These are phyloP conservation scores for Rhypophila decipiens DNA, from an alignment of 495 filamentous ascomycete genomes.

Conservation along the genomic window DNA sequence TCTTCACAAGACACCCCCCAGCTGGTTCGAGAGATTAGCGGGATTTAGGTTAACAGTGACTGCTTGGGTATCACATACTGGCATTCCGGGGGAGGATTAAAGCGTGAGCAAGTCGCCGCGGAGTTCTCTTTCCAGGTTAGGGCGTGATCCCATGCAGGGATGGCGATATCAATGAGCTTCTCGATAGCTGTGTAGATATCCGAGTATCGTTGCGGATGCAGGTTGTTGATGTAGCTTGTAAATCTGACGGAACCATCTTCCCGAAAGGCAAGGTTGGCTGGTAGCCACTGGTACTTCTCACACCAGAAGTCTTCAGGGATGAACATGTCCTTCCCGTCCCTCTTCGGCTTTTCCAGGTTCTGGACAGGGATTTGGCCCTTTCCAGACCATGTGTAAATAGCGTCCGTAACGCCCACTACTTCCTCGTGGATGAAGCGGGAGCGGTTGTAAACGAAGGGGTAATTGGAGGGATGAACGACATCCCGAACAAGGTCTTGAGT, in stretches of 20 bases:
- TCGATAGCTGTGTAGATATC: conserved; percentile 49
- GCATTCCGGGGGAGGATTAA: background rate
- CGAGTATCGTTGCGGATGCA: conserved; percentile 44
- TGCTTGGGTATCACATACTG: too few relatives aligned
- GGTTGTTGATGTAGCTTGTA: conserved; percentile 64
- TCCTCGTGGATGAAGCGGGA: conserved; percentile 28
- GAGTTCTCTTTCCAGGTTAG: background rate
- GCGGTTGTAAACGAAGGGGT: conserved; percentile 47
- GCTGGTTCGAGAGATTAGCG: too few relatives aligned
- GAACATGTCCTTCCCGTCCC: too few relatives aligned
- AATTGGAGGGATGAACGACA: conserved; percentile 57
- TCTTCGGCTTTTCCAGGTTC: background rate
- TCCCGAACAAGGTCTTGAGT: conserved; percentile 52
- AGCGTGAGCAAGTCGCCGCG: background rate
- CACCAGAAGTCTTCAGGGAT: conserved; percentile 34
- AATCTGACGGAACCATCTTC: conserved; percentile 53
- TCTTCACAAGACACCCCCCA: too few relatives aligned
- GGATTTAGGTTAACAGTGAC: too few relatives aligned
- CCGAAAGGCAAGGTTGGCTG: conserved; percentile 46
- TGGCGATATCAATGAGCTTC: conserved; percentile 40
- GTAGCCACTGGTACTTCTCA: conserved; percentile 54
- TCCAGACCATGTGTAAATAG: conserved; percentile 25
- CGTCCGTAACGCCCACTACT: conserved; percentile 22
- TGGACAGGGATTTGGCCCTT: conserved; percentile 22
- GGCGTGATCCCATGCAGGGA: conserved; percentile 49